Base-by-base conservation (phyloP, 352 stramenopile genomes). In the Thraustochytrium sp. region DNA sequence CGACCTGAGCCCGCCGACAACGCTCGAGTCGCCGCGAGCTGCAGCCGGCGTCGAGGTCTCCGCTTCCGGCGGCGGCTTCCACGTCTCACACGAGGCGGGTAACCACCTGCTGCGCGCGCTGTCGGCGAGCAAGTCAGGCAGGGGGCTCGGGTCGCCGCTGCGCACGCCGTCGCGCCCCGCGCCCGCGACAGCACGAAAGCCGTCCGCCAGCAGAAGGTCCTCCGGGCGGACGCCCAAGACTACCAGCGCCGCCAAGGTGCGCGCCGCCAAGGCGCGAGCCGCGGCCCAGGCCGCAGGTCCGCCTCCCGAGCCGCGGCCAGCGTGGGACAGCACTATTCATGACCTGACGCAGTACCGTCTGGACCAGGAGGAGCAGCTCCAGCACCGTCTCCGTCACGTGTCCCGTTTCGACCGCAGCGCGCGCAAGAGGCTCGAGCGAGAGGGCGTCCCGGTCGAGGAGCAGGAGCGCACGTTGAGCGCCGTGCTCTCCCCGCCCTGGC, bases 241-340 rank as follows among this genome's bases (percentile, higher is more conserved):
- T n/a, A 26, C n/a, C 51, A 26, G 16, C 51, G 26, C 51, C 21
- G 9, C 34, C 59, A 44, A 55, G 16, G 18, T n/a, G n/a, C 18
- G 48, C 16, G 48, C 18, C 18, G n/a, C 48, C 48, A 55, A 55
- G 18, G 48, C 48, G 48, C 18, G 48, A n/a, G 18, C 48, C 18
- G 48, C 16, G 48, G 16, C n/a, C 48, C 18, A n/a, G n/a, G n/a
- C 48, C n/a, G n/a, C 48, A 55, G 48, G n/a, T 18, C 48, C n/a
- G 18, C 48, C n/a, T 55, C 48, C 29, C 21, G 46, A 53, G 26
- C 3, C 54, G n/a, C 62, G 62, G 9, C 62, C 62, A 0, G 62
- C 62, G 23, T 75, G 62, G 62, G 62, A 75, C 23, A 75, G 62
- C 40, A 75, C 62, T 0, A 75, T 75, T n/a, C 37, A 54, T 26